Evolutionary conservation across 1,284 basidiomycete species (phyloP).

Genomic region (Trichosporon faecale): DNA sequence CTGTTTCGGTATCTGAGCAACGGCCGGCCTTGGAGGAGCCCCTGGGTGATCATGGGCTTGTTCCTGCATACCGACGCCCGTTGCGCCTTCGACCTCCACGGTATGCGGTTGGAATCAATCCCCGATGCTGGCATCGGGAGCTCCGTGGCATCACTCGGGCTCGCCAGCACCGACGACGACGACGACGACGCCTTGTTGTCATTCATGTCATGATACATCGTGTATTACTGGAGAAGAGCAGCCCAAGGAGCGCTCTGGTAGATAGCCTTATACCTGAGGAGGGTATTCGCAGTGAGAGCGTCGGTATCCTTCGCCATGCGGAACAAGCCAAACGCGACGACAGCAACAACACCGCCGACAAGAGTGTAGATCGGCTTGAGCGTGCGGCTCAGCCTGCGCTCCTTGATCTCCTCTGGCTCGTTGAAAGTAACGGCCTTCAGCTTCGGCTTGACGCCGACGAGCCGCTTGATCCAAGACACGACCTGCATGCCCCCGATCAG

Average conservation of each 20-base stretch:
- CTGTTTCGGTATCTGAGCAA: not conserved
- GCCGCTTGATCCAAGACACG: slow-evolving; percentile 34
- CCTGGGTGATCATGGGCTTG: not conserved
- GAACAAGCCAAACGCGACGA: slow-evolving; percentile 35
- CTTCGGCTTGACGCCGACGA: not conserved
- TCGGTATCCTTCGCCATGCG: slow-evolving; percentile 33
- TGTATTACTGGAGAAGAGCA: slow-evolving; percentile 10
- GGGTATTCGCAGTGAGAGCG: slow-evolving; percentile 26
- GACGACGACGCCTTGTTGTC: not conserved
- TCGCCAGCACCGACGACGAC: no score
- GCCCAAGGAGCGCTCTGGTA: slow-evolving; percentile 31
- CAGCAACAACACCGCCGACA: slow-evolving; percentile 24
- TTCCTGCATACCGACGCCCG: not conserved
- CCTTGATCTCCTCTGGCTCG: slow-evolving; percentile 10
- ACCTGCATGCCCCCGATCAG: slow-evolving; percentile 41
- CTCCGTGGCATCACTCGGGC: not conserved
- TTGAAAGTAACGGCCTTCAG: not conserved
- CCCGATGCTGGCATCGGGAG: not conserved
- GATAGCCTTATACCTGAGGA: slow-evolving; percentile 37
- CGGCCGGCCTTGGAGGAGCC: not conserved
- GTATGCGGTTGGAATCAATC: not conserved
- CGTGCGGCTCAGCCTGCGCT: not conserved
- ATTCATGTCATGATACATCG: not conserved
- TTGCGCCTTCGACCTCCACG: not conserved
- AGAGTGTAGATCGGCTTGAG: not conserved